Base-by-base conservation (phyloP, 2,329 filamentous ascomycete genomes). In the Hypoxylon sp. region DNA sequence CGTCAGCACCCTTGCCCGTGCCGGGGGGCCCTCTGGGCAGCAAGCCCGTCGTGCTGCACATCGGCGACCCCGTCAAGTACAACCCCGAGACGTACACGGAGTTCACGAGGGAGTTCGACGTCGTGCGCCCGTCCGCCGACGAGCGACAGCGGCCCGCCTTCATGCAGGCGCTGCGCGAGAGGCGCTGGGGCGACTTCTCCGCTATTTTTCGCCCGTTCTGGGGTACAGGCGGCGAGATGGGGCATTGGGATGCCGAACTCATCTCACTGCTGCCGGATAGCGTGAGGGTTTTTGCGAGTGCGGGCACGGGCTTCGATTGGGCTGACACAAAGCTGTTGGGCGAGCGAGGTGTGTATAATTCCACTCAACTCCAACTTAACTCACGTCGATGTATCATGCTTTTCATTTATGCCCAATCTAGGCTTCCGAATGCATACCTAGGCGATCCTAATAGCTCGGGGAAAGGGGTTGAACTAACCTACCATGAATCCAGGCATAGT, bases 191-290 rank as follows among this genome's bases (percentile, higher is more conserved):
- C 3, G 77, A 85, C 59, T 88, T 88, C 64, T 67, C 70, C 2
- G 80, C 79, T 7, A 77, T 82, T 67, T 87, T 88, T 70, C 80
- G 87, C 8, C 87, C 87, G 0, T 88, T 88, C 75, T 89, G 86
- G 86, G 86, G 85, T 65, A 87, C 85, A 0, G 87, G 87, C 1
- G 86, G 85, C n/a, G 87, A 89, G 72, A 89, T 89, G 87, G 86
- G 85, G 2, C 79, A 81, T 24, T 89, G 86, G 86, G 84, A 90
- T 71, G 72, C 76, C 24, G 87, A 89, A 66, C 73, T 89, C n/a
- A 84, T 89, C 52, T 76, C 77, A 1, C 70, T 86, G 20, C 75
- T 89, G 7, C 87, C 87, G 0, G 64, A 75, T 1, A 83, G 80
- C 5, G 85, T 86, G 68, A 83, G 80, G 68, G 82, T 89, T 40